These are phyloP conservation scores for Sclerotinia borealis DNA, from an alignment of 2,329 filamentous ascomycete species.

Conservation along the genomic window DNA sequence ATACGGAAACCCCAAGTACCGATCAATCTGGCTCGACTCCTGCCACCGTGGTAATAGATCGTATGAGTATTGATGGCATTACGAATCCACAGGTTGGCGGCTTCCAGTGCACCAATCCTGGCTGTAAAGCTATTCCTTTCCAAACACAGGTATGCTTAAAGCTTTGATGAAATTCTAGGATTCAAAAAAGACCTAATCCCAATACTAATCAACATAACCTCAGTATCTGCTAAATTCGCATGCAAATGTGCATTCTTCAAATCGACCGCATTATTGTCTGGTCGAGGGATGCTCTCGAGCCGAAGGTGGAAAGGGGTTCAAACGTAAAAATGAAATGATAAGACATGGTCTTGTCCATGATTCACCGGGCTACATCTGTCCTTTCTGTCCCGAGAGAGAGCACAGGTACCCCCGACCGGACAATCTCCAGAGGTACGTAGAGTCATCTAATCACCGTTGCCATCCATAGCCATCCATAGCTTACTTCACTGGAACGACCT, in stretches of 20 bases:
- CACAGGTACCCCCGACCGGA: constrained; percentile 94
- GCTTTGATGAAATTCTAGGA: neutral
- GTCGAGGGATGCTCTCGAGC: constrained; percentile 57
- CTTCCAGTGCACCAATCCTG: constrained; percentile 54
- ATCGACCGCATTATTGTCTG: constrained; percentile 59
- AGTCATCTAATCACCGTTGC: neutral
- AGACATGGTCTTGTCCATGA: constrained; percentile 82
- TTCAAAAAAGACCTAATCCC: neutral
- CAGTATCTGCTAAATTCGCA: constrained; percentile 72
- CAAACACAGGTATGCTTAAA: constrained; percentile 56
- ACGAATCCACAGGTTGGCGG: constrained; percentile 47
- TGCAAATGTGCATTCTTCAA: constrained; percentile 63
- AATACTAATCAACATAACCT: constrained; percentile 11
- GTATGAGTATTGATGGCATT: constrained; percentile 54
- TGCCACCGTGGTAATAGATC: constrained; percentile 40
- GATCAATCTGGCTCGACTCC: constrained; percentile 42
- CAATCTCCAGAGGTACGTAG: constrained; percentile 78
- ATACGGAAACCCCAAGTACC: constrained; percentile 42
- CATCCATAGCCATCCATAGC: too few relatives aligned
- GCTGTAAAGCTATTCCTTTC: constrained; percentile 67
- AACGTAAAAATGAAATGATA: constrained; percentile 69
- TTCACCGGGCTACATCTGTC: constrained; percentile 91
- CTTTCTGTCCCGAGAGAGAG: constrained; percentile 89
- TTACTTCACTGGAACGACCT: neutral
- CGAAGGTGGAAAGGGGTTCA: constrained; percentile 62